These are phyloP conservation scores for Hypoxylon sp. DNA, from an alignment of 2,329 filamentous ascomycete species.

Conservation along the genomic window DNA sequence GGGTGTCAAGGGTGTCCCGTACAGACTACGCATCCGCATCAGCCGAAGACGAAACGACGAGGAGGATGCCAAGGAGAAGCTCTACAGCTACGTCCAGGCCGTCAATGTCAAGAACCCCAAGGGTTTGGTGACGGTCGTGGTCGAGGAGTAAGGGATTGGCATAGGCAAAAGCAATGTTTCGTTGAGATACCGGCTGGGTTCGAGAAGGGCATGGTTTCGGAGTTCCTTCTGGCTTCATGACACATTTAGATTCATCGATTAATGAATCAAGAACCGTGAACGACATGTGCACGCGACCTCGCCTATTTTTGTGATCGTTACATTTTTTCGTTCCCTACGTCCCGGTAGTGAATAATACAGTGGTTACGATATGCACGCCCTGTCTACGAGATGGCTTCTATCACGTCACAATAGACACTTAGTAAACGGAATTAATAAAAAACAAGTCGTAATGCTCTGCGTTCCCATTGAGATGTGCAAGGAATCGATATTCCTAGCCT, in stretches of 20 bases:
- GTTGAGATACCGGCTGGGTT: constrained; percentile 56
- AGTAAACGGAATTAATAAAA: constrained; percentile 29
- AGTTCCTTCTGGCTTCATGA: constrained; percentile 60
- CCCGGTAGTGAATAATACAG: background rate
- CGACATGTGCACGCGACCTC: constrained; percentile 32
- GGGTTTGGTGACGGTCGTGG: constrained; percentile 93
- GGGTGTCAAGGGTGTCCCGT: constrained; percentile 98
- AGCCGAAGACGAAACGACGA: constrained; percentile 99
- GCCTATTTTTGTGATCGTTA: constrained; percentile 8
- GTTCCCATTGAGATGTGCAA: constrained; percentile 37
- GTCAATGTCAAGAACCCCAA: constrained; percentile 99
- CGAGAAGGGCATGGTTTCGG: constrained; percentile 63
- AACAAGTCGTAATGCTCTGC: constrained; percentile 31
- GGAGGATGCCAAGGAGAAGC: constrained; percentile 99
- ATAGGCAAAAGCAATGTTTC: constrained; percentile 51
- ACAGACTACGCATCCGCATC: constrained; percentile 97
- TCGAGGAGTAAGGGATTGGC: constrained; percentile 74
- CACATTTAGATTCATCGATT: constrained; percentile 61
- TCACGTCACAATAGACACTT: background rate
- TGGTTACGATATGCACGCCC: background rate
- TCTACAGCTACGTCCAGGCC: constrained; percentile 99
- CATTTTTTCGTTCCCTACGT: background rate
- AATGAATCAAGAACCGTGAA: constrained; percentile 60
- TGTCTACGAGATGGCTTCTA: background rate
- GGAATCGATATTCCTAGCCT: constrained; percentile 28